Evolutionary conservation across 192 early-diverging fungal species (phyloP), one percentile per base, ranked within the genome.

Genomic region (Linnemannia zychae): DNA sequence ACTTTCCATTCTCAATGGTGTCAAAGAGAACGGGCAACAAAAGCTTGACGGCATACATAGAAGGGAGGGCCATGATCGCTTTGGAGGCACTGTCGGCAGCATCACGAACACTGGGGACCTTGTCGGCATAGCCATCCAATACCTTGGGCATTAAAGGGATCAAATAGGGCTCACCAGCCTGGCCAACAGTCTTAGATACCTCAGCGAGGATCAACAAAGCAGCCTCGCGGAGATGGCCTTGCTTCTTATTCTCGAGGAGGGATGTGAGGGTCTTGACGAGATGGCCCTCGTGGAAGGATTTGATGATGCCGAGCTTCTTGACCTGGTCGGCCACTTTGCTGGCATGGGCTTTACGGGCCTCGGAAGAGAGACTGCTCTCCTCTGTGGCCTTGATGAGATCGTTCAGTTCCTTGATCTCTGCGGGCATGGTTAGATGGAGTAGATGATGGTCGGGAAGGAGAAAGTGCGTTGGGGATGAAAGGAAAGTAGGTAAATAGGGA

Each of bases 211-310:
- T 88, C 70, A 89, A 82, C 57, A 90, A 67, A n/a, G 93, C 91
- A 46, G 89, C 93, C 75, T 94, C 89, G 67, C 93, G 91, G 33
- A 90, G 84, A 65, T 75, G 72, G 69, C 86, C 66, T 71, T 70
- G 87, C 91, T 95, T 95, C 90, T 95, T 95, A 90, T 92, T 89
- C 69, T 82, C 84, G 72, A 91, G 78, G 46, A 91, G 88, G 67
- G 89, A 83, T 44, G 82, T 81, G 47, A 95, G 82, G 46, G 88
- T 76, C 36, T 89, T 90, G 40, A 94, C 50, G 68, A 94, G 80
- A 50, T 84, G 87, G 78, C 78, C 90, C n/a, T 90, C 87, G 36
- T 89, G 87, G 48, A 95, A 90, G 57, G 85, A 75, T 44, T 84
- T 87, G 82, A 89, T 77, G 67, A 91, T 88, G 82, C 93, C 92